Percentiles rank a stretch among this genome's conserved stretches.
Evolutionary conservation across 2,329 filamentous ascomycete species (phyloP).

Genomic region (Purpureocillium takamizusanense): DNA sequence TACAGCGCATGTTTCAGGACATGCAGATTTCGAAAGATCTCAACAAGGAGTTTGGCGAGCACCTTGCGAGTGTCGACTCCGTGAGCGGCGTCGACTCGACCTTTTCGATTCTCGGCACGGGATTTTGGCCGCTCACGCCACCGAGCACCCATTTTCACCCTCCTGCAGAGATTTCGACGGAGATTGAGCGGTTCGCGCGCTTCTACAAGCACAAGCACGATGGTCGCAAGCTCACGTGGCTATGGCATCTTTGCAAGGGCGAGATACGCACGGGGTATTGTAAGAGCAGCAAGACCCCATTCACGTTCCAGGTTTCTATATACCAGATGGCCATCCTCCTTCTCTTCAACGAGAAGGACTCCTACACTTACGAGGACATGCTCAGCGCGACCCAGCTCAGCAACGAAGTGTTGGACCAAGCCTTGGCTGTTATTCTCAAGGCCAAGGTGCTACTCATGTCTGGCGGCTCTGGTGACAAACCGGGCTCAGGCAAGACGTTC

Average conservation of each 20-base stretch:
- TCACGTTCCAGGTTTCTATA: slow-evolving; percentile 93
- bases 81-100: slow-evolving; percentile 71
- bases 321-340: slow-evolving; percentile 97
- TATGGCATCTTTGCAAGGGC: slow-evolving; percentile 97
- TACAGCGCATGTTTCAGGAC: slow-evolving; percentile 99
- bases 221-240: slow-evolving; percentile 91
- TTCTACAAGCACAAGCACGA: slow-evolving; percentile 98
- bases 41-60: slow-evolving; percentile 79
- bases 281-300: slow-evolving; percentile 81
- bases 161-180: slow-evolving; percentile 73
- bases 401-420: slow-evolving; percentile 77
- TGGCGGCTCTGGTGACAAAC: slow-evolving; percentile 61
- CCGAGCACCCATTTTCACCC: slow-evolving; percentile 84
- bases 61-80: slow-evolving; percentile 45
- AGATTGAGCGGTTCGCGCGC: slow-evolving; percentile 78
- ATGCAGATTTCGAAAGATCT: slow-evolving; percentile 98
- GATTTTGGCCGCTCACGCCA: slow-evolving; percentile 90
- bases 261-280: slow-evolving; percentile 92
- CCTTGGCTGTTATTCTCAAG: slow-evolving; percentile 79
- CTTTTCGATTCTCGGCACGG: slow-evolving; percentile 89
- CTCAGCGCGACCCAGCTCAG: slow-evolving; percentile 70
- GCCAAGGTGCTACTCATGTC: slow-evolving; percentile 76
- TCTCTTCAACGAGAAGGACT: slow-evolving; percentile 87
- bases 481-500: slow-evolving; percentile 70
- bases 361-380: slow-evolving; percentile 81